Evolutionary conservation across 177 flowering plant species (phyloP).

Genomic region (Telopea speciosissima): DNA sequence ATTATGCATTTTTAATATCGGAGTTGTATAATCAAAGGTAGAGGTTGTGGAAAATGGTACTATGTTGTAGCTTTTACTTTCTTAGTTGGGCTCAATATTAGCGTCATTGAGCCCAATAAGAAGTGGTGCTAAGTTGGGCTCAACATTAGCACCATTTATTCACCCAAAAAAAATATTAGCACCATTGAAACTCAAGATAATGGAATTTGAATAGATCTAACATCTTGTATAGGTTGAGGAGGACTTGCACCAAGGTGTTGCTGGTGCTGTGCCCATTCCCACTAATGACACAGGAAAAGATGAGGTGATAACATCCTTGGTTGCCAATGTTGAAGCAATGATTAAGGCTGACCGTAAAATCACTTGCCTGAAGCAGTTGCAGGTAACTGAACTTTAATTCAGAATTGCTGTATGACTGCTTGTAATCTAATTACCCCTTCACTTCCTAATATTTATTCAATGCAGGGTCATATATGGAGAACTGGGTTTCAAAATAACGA

Average conservation of each 20-base stretch:
- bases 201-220: background rate
- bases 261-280: slow-evolving; percentile 72
- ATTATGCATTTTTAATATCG: background rate
- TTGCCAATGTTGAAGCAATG: slow-evolving; percentile 88
- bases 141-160: background rate
- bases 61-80: too few species aligned
- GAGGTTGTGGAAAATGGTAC: background rate
- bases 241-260: slow-evolving; percentile 61
- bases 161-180: too few species aligned
- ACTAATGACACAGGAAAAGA: slow-evolving; percentile 65
- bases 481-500: slow-evolving; percentile 80
- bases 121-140: too few species aligned
- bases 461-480: slow-evolving; percentile 95
- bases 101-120: too few species aligned
- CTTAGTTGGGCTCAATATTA: background rate
- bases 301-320: slow-evolving; percentile 74
- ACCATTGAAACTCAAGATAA: background rate
- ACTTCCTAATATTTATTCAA: background rate
- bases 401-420: background rate
- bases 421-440: background rate
- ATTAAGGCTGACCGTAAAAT: slow-evolving; percentile 91
- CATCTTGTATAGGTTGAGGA: slow-evolving; percentile 53
- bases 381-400: slow-evolving; percentile 34
- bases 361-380: slow-evolving; percentile 82
- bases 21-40: background rate